Evolutionary conservation across 2,329 filamentous ascomycete genomes (phyloP).

Genomic region (Ophiostoma ulmi): DNA sequence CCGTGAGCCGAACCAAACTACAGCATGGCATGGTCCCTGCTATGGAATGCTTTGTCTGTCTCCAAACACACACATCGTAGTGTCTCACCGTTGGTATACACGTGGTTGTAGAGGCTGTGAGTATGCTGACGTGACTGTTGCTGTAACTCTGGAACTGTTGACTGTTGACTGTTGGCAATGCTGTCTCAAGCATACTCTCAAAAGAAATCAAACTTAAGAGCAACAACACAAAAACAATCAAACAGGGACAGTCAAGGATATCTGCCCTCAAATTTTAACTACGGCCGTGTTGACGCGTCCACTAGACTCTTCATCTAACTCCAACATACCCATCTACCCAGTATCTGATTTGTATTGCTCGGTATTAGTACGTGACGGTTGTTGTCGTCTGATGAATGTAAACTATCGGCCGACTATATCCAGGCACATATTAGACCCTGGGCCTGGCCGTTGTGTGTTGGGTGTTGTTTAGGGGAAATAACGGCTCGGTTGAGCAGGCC

Average conservation of each 20-base stretch:
- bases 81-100: background rate
- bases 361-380: background rate
- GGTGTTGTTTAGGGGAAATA: background rate
- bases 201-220: background rate
- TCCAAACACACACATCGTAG: background rate
- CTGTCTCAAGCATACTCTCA: background rate
- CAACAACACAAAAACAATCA: background rate
- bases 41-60: background rate
- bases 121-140: background rate
- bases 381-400: background rate
- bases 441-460: background rate
- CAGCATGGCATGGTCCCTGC: background rate
- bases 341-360: too few species aligned
- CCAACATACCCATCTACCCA: too few species aligned
- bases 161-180: background rate
- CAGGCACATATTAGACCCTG: constrained; percentile 8
- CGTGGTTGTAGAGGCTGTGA: background rate
- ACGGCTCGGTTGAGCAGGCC: background rate
- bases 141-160: background rate
- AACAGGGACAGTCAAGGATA: background rate
- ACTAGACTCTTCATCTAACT: background rate
- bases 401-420: background rate
- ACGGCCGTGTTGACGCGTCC: constrained; percentile 1
- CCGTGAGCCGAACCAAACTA: constrained; percentile 5
- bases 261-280: background rate